These are phyloP conservation scores for Sclerotinia sclerotiorum DNA, from an alignment of 2,329 filamentous ascomycete species.

Conservation along the genomic window DNA sequence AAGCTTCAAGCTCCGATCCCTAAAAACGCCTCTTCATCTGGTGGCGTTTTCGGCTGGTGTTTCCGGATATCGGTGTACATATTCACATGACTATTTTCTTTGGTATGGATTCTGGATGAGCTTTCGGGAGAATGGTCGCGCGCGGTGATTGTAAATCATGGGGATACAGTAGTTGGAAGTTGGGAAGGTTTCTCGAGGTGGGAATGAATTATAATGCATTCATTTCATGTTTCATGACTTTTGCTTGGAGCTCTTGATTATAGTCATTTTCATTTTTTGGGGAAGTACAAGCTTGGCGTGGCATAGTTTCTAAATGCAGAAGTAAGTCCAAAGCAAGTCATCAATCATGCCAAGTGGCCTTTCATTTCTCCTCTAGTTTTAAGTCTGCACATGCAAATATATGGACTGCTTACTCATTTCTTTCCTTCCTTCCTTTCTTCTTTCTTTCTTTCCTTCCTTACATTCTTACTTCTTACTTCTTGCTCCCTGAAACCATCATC, in stretches of 20 bases:
- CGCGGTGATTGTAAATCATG: background rate
- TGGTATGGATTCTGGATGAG: background rate
- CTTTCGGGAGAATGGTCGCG: background rate
- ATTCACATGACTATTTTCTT: background rate
- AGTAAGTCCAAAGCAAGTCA: background rate
- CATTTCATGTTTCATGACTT: background rate
- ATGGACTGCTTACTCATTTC: background rate
- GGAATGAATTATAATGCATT: background rate
- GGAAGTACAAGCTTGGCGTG: background rate
- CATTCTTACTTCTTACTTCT: background rate
- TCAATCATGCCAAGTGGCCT: background rate
- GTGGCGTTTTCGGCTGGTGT: conserved; percentile 12
- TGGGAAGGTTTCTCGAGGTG: background rate
- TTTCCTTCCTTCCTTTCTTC: background rate
- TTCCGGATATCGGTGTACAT: conserved; percentile 1
- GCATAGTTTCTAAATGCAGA: too few relatives aligned
- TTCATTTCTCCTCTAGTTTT: background rate
- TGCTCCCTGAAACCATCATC: too few relatives aligned
- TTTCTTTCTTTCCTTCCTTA: background rate
- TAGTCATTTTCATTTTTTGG: too few relatives aligned
- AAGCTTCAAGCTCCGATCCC: background rate
- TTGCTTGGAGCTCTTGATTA: background rate
- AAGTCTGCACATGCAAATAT: background rate
- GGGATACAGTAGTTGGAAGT: background rate
- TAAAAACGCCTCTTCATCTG: conserved; percentile 10